These are phyloP conservation scores for Wickerhamiella occidentalis DNA, from an alignment of 805 yeast species.

Conservation along the genomic window DNA sequence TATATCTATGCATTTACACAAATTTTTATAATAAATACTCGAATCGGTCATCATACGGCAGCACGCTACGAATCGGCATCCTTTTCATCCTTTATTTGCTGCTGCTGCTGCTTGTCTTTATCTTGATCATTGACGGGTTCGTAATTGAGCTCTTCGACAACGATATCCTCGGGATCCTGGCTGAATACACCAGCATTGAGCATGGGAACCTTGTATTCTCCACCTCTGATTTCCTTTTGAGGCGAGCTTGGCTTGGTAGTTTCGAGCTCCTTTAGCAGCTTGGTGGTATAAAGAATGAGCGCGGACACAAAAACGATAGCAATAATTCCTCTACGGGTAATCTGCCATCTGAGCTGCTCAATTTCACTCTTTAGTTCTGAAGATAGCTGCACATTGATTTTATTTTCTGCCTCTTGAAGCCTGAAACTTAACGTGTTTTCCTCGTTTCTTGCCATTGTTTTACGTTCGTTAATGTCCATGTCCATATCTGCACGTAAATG, in stretches of 20 bases:
- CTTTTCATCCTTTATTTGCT: not conserved
- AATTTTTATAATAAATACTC: not conserved
- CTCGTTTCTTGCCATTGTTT: constrained; percentile 66
- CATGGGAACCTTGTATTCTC: constrained; percentile 24
- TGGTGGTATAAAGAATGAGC: constrained; percentile 45
- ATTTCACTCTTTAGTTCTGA: constrained; percentile 76
- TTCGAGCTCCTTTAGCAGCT: constrained; percentile 24
- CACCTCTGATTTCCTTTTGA: constrained; percentile 14
- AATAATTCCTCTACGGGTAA: constrained; percentile 75
- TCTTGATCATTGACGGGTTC: not conserved
- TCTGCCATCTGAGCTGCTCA: constrained; percentile 85
- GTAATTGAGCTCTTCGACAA: constrained; percentile 29
- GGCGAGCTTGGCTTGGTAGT: constrained; percentile 18
- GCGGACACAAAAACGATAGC: constrained; percentile 59
- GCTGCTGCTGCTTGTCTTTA: not conserved
- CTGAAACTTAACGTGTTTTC: constrained; percentile 55
- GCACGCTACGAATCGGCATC: too few relatives aligned
- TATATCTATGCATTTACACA: not conserved
- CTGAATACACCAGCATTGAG: constrained; percentile 22
- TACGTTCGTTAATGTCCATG: constrained; percentile 76
- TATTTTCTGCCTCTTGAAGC: constrained; percentile 72
- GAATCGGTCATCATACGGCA: too few relatives aligned
- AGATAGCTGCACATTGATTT: constrained; percentile 68
- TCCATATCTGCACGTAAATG: constrained; percentile 62
- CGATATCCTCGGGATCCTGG: constrained; percentile 27